phyloP scores from a whole-genome alignment of 2,329 filamentous ascomycete species.

The Diplodia scrobiculata region DNA sequence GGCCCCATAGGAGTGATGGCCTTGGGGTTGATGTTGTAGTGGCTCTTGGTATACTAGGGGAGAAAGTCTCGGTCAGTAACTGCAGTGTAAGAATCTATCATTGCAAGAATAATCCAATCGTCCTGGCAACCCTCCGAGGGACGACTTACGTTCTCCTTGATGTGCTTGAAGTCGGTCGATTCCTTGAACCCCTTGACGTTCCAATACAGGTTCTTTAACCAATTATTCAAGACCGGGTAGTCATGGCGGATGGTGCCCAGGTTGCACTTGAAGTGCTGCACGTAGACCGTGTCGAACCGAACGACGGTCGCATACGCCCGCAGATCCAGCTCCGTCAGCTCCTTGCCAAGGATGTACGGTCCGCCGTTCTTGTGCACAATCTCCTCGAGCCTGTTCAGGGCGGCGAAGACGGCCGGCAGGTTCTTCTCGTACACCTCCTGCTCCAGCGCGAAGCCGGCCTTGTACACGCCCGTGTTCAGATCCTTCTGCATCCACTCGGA shows the following conservation, averaged over 20 bases:
- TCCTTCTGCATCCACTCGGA: slow-evolving; percentile 58
- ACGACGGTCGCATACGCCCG: slow-evolving; percentile 60
- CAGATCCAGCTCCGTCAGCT: slow-evolving; percentile 63
- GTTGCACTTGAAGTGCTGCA: slow-evolving; percentile 69
- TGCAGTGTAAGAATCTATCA: neutral
- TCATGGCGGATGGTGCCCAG: slow-evolving; percentile 62
- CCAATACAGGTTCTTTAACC: slow-evolving; percentile 63
- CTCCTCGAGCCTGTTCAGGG: slow-evolving; percentile 61
- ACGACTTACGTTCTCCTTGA: slow-evolving; percentile 62
- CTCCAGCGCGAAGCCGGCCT: slow-evolving; percentile 59
- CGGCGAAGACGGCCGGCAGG: slow-evolving; percentile 59
- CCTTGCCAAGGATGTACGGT: slow-evolving; percentile 59
- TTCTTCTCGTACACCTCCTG: slow-evolving; percentile 60
- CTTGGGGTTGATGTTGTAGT: slow-evolving; percentile 61
- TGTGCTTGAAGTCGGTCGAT: slow-evolving; percentile 66
- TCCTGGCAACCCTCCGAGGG: neutral
- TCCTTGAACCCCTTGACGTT: slow-evolving; percentile 57
- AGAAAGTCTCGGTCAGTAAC: neutral
- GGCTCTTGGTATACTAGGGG: slow-evolving; percentile 59
- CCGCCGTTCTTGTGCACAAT: slow-evolving; percentile 52
- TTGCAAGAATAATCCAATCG: neutral
- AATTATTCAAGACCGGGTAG: slow-evolving; percentile 63
- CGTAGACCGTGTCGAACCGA: slow-evolving; percentile 64
- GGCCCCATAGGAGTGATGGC: slow-evolving; percentile 66
- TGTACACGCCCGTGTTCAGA: slow-evolving; percentile 64